A percentile compares a stretch with the other conserved stretches of the same genome.
Evolutionary conservation across 371 early-diverging fungal species (phyloP).

Genomic region (Coemansia sp.): DNA sequence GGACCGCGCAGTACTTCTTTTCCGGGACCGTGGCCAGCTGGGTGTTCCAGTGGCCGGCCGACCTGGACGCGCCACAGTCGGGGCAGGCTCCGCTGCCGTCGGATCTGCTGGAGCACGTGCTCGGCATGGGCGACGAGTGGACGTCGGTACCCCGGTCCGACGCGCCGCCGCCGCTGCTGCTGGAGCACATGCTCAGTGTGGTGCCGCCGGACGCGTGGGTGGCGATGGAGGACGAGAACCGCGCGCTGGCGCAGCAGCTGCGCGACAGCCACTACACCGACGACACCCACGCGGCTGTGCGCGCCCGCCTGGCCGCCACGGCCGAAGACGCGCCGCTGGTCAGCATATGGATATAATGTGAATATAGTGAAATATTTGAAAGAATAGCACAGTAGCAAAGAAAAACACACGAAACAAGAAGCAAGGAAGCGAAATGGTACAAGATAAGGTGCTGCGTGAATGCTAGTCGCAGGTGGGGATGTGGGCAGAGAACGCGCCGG

Average conservation of each 20-base stretch:
- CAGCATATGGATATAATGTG: constrained; percentile 23
- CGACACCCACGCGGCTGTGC: constrained; percentile 10
- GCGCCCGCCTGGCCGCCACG: not conserved
- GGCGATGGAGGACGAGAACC: constrained; percentile 2
- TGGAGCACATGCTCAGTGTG: constrained; percentile 40
- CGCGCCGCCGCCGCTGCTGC: constrained; percentile 14
- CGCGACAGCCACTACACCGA: constrained; percentile 11
- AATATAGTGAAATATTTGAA: not conserved
- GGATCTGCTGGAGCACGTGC: constrained; percentile 15
- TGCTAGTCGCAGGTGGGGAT: constrained; percentile 20
- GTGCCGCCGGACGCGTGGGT: constrained; percentile 27
- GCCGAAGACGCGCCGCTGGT: constrained; percentile 8
- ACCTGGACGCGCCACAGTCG: not conserved
- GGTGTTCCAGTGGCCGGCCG: constrained; percentile 39
- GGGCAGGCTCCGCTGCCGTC: constrained; percentile 29
- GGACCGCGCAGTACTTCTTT: constrained; percentile 39
- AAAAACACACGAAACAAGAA: not conserved
- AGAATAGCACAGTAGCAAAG: not conserved
- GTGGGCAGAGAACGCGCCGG: constrained; percentile 21
- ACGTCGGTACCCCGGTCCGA: not conserved
- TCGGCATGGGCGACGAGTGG: not conserved
- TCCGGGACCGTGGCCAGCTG: constrained; percentile 27
- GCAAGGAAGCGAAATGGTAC: not conserved
- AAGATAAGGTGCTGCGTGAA: not conserved
- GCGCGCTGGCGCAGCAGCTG: constrained; percentile 10